Evolutionary conservation across 768 basidiomycete species (phyloP), one percentile per base, ranked within the genome.

Genomic region (Phlebiopsis flavidoalba): DNA sequence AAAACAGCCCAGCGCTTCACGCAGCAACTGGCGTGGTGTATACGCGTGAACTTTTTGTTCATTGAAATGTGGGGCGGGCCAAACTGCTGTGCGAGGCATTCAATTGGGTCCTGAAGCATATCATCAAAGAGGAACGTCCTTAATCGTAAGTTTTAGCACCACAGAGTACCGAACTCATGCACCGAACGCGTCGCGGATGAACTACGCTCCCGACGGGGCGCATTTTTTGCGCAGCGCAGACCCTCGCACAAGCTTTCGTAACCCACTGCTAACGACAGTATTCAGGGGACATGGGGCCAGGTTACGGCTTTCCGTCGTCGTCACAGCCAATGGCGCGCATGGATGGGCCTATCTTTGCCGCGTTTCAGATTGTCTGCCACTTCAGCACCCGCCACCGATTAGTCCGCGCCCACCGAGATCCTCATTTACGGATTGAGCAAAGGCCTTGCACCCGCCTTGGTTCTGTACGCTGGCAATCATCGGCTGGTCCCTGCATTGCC

Each of bases 281-380:
- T 12, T 11, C 66, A 87, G 87, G 78, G 47, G 79, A 78, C 58
- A 71, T 83, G 51, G 87, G 86, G 19, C 80, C 80, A 58, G 91
- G 91, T 14, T 93, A 92, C 68, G 92, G 91, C 7, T 93, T 93
- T 66, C 92, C 92, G 0, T 93, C 91, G 0, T 92, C 90, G 14
- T n/a, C 92, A 94, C 68, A 91, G 89, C 72, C 92, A 94, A 72
- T 92, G n/a, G n/a, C n/a, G n/a, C n/a, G n/a, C n/a, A n/a, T n/a
- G 87, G 70, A 93, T 94, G 92, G 92, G 85, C 15, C n/a, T 94
- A 89, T n/a, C 73, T 93, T 94, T 64, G 79, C 87, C 5, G 78
- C 89, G 0, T 94, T 93, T 71, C 71, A n/a, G n/a, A n/a, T 93
- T 48, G 68, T 86, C 47, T 84, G 87, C 67, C 92, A 94, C 73